Conservation (phyloP, 495 filamentous ascomycete species). For the Penicillium dipodomyicola region DNA sequence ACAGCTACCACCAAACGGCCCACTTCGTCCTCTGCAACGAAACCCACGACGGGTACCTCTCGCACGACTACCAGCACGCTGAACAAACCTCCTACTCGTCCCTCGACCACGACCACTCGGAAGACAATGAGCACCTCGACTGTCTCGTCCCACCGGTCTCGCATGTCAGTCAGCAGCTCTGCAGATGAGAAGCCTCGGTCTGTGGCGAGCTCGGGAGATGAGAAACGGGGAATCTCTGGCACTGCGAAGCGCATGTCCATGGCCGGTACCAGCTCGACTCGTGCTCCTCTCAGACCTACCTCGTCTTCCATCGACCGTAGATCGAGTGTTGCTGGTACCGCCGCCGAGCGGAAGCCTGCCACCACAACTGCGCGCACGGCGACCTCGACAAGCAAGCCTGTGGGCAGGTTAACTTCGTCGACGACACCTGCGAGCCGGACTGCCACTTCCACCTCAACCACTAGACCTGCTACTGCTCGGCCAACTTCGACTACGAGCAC, state of each 20-base stretch:
- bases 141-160: conserved; percentile 44
- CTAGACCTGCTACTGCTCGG: conserved; percentile 26
- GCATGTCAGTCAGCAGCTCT: conserved; percentile 48
- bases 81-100: conserved; percentile 47
- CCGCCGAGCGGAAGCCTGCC: conserved; percentile 34
- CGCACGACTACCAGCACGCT: conserved; percentile 36
- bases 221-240: conserved; percentile 44
- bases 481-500: conserved; percentile 28
- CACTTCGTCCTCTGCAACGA: conserved; percentile 35
- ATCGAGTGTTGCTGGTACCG: conserved; percentile 41
- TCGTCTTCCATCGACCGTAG: conserved; percentile 41
- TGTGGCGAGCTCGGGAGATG: conserved; percentile 47
- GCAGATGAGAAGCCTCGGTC: conserved; percentile 48
- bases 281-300: conserved; percentile 36
- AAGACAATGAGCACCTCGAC: conserved; percentile 42
- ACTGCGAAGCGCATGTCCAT: conserved; percentile 51
- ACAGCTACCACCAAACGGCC: conserved; percentile 40
- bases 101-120: conserved; percentile 38
- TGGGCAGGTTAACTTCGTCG: conserved; percentile 30
- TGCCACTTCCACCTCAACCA: conserved; percentile 19
- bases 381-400: conserved; percentile 32
- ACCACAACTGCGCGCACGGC: conserved; percentile 27
- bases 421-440: conserved; percentile 33
- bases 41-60: conserved; percentile 27
- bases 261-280: conserved; percentile 35